A percentile compares a stretch with the other conserved stretches of the same genome.
Evolutionary conservation across 345 rosid genomes (phyloP).

Genomic region (Tarenaya hassleriana): DNA sequence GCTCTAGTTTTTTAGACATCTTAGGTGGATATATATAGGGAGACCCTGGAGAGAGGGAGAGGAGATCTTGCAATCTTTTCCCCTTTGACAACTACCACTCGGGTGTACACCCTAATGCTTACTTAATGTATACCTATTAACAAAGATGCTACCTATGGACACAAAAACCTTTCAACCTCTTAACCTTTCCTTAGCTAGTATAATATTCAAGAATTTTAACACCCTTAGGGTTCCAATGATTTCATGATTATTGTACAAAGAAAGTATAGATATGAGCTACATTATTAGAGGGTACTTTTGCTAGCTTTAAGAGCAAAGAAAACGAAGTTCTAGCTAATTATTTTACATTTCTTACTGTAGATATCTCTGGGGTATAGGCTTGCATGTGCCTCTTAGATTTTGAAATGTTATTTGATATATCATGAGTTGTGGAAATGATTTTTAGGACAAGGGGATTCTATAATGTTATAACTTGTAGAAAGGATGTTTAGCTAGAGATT

Average conservation of each 20-base stretch:
- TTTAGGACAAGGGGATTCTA: too few species aligned
- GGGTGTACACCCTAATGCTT: background rate
- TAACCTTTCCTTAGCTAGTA: background rate
- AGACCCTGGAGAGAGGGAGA: too few species aligned
- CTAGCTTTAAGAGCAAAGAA: background rate
- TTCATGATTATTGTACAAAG: constrained; percentile 3
- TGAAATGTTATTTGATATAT: constrained; percentile 12
- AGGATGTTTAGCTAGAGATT: background rate
- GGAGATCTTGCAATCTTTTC: too few species aligned
- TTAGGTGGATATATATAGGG: too few species aligned
- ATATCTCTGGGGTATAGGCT: background rate
- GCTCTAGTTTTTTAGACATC: too few species aligned
- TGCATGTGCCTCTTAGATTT: constrained; percentile 9
- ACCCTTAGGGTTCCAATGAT: constrained; percentile 2
- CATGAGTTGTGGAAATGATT: background rate
- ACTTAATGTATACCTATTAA: constrained; percentile 5
- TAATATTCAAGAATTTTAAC: background rate
- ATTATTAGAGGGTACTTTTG: constrained; percentile 5
- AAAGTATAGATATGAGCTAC: background rate
- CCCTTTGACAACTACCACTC: too few species aligned
- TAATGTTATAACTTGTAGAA: background rate
- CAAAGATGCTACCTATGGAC: background rate
- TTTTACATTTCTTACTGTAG: background rate
- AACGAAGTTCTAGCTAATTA: constrained; percentile 5
- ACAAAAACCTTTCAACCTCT: constrained; percentile 7